Conservation (phyloP, 225 moss, liverwort and hornwort genomes). For the Marchantia polymorpha region DNA sequence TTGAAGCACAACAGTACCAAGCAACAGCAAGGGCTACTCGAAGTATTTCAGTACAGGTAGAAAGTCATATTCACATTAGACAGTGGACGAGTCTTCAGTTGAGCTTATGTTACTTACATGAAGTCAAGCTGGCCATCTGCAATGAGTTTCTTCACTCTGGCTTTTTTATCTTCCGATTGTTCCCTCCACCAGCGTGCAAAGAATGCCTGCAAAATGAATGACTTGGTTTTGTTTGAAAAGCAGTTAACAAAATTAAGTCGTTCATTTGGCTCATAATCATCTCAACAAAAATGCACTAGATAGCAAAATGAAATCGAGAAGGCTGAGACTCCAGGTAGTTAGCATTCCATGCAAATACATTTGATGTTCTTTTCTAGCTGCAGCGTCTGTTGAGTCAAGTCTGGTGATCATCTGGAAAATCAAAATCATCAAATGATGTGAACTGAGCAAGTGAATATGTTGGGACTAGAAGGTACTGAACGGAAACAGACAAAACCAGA, state of each 20-base stretch:
- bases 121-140: conserved; percentile 58
- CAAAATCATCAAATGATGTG: no score
- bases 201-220: conserved; percentile 53
- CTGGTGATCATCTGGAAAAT: no score
- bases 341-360: no score
- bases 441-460: no score
- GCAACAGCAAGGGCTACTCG: not conserved
- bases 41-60: not conserved
- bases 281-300: not conserved
- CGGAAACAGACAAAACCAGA: no score
- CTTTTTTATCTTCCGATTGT: conserved; percentile 57
- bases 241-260: not conserved
- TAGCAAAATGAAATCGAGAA: not conserved
- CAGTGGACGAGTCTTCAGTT: not conserved
- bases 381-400: no score
- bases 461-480: no score
- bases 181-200: conserved; percentile 91
- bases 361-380: no score
- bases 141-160: conserved; percentile 59
- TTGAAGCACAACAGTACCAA: not conserved
- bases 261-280: not conserved
- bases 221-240: not conserved
- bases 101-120: conserved; percentile 40
- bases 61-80: no score
- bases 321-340: not conserved